Conservation (phyloP, 176 grass and related monocot genomes). For the Dendrocalamus sinicus region DNA sequence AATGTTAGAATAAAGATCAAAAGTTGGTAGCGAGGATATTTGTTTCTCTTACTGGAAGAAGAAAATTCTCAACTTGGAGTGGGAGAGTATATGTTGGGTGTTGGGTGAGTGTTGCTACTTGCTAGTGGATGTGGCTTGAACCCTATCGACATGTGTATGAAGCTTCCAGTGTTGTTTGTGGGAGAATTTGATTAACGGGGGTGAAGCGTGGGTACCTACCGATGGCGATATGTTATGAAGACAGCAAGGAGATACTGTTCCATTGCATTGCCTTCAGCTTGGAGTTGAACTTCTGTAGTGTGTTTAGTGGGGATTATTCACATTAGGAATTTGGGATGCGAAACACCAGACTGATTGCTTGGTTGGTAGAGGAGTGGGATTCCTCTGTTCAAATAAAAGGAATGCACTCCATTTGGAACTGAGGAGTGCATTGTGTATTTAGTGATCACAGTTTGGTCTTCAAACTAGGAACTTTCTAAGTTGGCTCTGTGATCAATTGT, state of each 20-base stretch:
- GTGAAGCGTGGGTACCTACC: background rate
- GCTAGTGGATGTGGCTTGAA: background rate
- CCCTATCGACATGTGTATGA: background rate
- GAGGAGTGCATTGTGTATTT: background rate
- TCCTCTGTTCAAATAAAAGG: background rate
- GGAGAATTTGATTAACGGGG: background rate
- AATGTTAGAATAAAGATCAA: too few relatives aligned
- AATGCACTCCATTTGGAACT: background rate
- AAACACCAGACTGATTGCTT: background rate
- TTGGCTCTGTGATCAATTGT: background rate
- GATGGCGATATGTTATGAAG: background rate
- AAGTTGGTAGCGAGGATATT: too few relatives aligned
- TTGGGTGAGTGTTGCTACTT: background rate
- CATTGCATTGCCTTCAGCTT: background rate
- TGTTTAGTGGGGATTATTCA: background rate
- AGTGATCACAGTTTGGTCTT: background rate
- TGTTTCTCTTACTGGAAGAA: too few relatives aligned
- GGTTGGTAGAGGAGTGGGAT: background rate
- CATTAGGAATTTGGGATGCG: background rate
- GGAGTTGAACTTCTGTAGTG: background rate
- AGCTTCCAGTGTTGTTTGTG: background rate
- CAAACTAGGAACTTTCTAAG: constrained; percentile 4
- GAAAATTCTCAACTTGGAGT: too few relatives aligned
- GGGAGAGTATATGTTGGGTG: too few relatives aligned
- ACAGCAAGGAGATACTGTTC: background rate